phyloP scores from a whole-genome alignment of 345 rosid species.

The Sonneratia alba region DNA sequence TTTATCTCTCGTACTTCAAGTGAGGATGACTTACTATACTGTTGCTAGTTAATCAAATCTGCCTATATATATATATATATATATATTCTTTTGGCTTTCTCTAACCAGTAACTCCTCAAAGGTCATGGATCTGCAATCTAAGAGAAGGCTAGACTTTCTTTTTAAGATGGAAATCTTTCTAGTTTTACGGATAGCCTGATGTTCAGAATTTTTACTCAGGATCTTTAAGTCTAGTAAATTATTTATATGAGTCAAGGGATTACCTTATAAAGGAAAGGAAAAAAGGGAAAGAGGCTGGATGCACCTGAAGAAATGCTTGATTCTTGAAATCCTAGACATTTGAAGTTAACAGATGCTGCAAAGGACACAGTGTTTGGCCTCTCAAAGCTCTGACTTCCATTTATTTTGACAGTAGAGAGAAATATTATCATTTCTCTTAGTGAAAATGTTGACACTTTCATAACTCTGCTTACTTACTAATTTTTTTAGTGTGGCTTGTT shows the following conservation, averaged over 20 bases:
- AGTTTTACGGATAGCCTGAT: not conserved
- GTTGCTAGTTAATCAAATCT: not conserved
- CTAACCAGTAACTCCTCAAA: too few species aligned
- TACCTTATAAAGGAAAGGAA: not conserved
- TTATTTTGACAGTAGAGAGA: not conserved
- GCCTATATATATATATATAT: not conserved
- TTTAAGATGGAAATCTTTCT: not conserved
- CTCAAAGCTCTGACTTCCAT: not conserved
- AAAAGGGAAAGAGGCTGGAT: not conserved
- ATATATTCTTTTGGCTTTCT: not conserved
- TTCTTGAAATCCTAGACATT: not conserved
- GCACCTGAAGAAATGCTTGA: not conserved
- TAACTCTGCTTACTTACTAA: not conserved
- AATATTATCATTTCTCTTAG: not conserved
- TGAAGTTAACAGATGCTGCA: not conserved
- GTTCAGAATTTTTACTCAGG: not conserved
- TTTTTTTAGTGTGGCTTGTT: not conserved
- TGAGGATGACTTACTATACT: not conserved
- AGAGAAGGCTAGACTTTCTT: not conserved
- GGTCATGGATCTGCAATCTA: not conserved
- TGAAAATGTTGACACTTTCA: not conserved
- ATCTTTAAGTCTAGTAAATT: not conserved
- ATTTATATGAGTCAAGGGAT: not conserved
- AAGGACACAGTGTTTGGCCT: not conserved
- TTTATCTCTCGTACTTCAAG: constrained; percentile 11